phyloP scores from a whole-genome alignment of 768 basidiomycete species.

The Artomyces pyxidatus region DNA sequence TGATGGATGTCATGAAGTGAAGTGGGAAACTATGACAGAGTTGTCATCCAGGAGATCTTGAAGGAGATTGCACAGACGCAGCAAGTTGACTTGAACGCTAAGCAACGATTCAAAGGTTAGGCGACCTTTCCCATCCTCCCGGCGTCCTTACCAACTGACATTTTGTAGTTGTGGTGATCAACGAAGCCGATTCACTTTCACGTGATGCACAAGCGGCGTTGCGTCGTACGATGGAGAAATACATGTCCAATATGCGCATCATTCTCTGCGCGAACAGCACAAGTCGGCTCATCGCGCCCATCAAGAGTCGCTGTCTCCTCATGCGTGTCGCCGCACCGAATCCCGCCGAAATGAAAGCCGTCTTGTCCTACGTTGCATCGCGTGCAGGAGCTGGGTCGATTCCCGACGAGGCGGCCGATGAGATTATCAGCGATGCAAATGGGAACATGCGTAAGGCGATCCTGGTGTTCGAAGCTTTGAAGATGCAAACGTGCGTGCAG shows the following conservation, averaged over 20 bases:
- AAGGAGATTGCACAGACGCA: constrained; percentile 99
- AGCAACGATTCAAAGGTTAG: constrained; percentile 92
- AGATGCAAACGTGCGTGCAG: constrained; percentile 82
- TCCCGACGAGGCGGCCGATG: constrained; percentile 65
- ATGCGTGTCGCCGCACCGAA: constrained; percentile 89
- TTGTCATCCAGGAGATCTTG: constrained; percentile 92
- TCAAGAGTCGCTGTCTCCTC: constrained; percentile 89
- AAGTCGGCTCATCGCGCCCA: constrained; percentile 91
- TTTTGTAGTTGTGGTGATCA: constrained; percentile 85
- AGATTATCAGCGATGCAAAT: constrained; percentile 71
- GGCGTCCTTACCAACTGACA: not conserved
- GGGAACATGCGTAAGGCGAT: constrained; percentile 95
- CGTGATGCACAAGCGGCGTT: constrained; percentile 97
- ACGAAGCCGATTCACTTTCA: constrained; percentile 91
- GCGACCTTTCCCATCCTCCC: not conserved
- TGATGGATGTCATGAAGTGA: constrained; percentile 53
- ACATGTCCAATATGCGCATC: constrained; percentile 95
- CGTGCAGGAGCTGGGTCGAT: constrained; percentile 66
- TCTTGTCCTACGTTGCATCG: constrained; percentile 72
- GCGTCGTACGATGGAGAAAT: constrained; percentile 98
- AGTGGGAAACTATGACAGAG: constrained; percentile 89
- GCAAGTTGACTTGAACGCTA: constrained; percentile 92
- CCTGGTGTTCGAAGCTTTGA: constrained; percentile 88
- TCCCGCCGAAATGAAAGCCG: constrained; percentile 60
- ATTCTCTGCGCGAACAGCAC: constrained; percentile 96